phyloP scores from a whole-genome alignment of 192 early-diverging fungal species.

The Backusella parvicylindrica region DNA sequence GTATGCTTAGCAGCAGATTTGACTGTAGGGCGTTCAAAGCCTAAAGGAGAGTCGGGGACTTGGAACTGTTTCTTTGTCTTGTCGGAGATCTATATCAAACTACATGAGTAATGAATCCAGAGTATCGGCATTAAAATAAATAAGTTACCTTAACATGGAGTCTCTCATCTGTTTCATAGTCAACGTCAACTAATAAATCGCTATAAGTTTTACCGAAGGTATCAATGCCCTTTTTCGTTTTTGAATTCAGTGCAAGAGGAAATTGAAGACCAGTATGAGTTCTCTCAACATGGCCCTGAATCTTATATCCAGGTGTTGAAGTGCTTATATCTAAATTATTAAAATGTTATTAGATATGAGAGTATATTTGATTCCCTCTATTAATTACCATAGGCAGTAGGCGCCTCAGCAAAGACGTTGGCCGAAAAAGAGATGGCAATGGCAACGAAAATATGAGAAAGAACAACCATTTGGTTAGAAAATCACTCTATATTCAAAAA shows the following conservation, averaged over 20 bases:
- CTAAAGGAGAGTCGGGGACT: slow-evolving; percentile 23
- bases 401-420: background rate
- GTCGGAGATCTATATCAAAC: slow-evolving; percentile 12
- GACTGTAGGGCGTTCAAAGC: slow-evolving; percentile 14
- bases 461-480: slow-evolving; percentile 1
- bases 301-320: slow-evolving; percentile 3
- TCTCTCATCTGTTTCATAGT: slow-evolving; percentile 48
- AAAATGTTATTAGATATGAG: background rate
- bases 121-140: background rate
- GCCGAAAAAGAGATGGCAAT: slow-evolving; percentile 14
- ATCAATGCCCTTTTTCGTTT: slow-evolving; percentile 19
- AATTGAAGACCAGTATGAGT: slow-evolving; percentile 8
- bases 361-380: background rate
- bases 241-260: background rate
- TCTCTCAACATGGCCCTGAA: background rate
- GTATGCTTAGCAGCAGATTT: background rate
- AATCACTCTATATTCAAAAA: background rate
- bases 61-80: slow-evolving; percentile 5
- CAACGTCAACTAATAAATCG: slow-evolving; percentile 41
- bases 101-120: background rate
- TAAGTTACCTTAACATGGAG: slow-evolving; percentile 47
- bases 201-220: slow-evolving; percentile 44
- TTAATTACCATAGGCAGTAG: slow-evolving; percentile 13
- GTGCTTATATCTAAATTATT: background rate
- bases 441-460: slow-evolving; percentile 15